Conservation (phyloP, 176 grass and related monocot species). For the Musa schizocarpa region DNA sequence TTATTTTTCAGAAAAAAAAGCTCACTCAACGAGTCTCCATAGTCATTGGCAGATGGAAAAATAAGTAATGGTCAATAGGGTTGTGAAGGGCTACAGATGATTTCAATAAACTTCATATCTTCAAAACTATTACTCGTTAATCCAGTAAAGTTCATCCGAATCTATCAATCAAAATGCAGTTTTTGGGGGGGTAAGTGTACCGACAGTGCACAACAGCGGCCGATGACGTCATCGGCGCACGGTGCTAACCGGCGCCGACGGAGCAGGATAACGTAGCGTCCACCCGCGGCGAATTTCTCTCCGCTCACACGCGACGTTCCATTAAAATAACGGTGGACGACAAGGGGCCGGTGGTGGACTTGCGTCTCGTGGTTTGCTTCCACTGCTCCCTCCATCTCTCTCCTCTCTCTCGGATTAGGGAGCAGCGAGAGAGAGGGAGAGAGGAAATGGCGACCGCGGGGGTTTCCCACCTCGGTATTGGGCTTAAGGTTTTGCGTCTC, state of each 20-base stretch:
- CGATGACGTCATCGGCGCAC: not conserved
- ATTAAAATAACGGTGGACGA: conserved; percentile 10
- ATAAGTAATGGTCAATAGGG: not conserved
- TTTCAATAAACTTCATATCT: not conserved
- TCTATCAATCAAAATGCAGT: not conserved
- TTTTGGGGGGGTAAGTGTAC: not conserved
- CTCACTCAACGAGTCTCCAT: no score
- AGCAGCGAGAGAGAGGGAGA: not conserved
- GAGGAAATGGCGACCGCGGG: not conserved
- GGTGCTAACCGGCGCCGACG: not conserved
- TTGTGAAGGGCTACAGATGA: not conserved
- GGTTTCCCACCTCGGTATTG: not conserved
- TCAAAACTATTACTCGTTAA: no score
- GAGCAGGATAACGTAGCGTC: not conserved
- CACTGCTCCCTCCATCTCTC: not conserved
- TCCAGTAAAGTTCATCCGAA: no score
- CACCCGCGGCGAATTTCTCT: not conserved
- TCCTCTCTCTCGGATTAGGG: not conserved
- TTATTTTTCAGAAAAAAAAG: no score
- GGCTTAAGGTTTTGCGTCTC: not conserved
- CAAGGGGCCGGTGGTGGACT: not conserved
- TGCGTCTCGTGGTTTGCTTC: not conserved
- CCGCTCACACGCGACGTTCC: not conserved
- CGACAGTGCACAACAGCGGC: not conserved
- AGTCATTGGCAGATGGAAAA: no score